Percentiles rank a stretch among this genome's conserved stretches.
phyloP scores from a whole-genome alignment of 1,139 yeast genomes.

The Suhomyces wounanorum region DNA sequence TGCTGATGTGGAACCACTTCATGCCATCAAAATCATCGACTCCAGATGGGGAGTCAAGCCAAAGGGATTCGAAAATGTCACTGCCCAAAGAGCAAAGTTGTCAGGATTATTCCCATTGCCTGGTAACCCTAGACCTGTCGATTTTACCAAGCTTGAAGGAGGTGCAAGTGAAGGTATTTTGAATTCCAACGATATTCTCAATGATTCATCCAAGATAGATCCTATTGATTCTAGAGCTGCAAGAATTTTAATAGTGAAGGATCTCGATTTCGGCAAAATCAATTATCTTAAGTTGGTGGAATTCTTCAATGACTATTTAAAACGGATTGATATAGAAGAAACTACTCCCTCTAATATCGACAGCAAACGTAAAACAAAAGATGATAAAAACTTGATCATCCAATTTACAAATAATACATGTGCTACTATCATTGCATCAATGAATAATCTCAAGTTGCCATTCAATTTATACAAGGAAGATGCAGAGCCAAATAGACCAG shows the following conservation, averaged over 20 bases:
- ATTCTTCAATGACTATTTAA: slow-evolving; percentile 44
- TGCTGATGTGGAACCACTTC: slow-evolving; percentile 26
- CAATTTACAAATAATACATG: slow-evolving; percentile 55
- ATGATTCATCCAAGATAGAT: slow-evolving; percentile 48
- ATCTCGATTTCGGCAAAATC: slow-evolving; percentile 44
- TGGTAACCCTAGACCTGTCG: slow-evolving; percentile 63
- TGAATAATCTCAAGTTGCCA: slow-evolving; percentile 40
- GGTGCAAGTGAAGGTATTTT: slow-evolving; percentile 40
- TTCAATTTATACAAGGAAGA: slow-evolving; percentile 30
- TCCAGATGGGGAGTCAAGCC: slow-evolving; percentile 79
- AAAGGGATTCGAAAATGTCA: slow-evolving; percentile 70
- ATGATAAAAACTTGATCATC: slow-evolving; percentile 44
- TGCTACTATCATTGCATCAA: slow-evolving; percentile 58
- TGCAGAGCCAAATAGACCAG: slow-evolving; percentile 15
- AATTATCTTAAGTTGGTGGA: slow-evolving; percentile 45
- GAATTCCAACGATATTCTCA: slow-evolving; percentile 42
- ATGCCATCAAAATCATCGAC: slow-evolving; percentile 42
- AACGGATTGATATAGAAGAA: slow-evolving; percentile 36
- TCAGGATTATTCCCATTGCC: slow-evolving; percentile 82
- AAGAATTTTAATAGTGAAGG: slow-evolving; percentile 50
- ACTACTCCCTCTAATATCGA: slow-evolving; percentile 34
- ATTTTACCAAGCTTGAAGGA: slow-evolving; percentile 56
- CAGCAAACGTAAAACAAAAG: slow-evolving; percentile 35
- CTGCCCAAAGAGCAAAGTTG: slow-evolving; percentile 78
- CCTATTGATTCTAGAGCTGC: slow-evolving; percentile 55